Evolutionary conservation across 495 filamentous ascomycete species (phyloP).

Genomic region (Neurospora sp.): DNA sequence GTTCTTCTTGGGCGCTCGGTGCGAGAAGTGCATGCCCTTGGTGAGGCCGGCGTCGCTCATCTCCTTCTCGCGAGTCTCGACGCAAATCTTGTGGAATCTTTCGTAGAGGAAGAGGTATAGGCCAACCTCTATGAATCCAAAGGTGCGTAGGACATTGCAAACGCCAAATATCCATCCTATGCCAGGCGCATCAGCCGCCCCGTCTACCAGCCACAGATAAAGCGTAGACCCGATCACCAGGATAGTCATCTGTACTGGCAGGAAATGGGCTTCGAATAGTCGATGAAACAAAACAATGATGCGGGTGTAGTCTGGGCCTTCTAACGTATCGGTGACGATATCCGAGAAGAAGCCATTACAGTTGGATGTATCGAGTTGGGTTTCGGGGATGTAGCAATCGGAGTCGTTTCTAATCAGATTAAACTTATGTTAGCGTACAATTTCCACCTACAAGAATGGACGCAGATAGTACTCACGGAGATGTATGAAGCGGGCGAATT

Average conservation of each 20-base stretch:
- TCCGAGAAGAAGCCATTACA: conserved; percentile 40
- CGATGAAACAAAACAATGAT: conserved; percentile 44
- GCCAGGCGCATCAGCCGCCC: conserved; percentile 34
- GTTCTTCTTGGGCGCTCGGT: conserved; percentile 41
- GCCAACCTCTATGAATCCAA: conserved; percentile 49
- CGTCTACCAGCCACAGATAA: conserved; percentile 40
- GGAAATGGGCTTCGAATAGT: conserved; percentile 59
- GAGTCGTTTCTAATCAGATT: conserved; percentile 26
- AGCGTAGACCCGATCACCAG: conserved; percentile 49
- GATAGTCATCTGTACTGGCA: conserved; percentile 52
- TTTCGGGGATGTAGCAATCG: conserved; percentile 36
- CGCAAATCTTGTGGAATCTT: conserved; percentile 47
- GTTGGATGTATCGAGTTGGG: conserved; percentile 27
- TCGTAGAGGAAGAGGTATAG: conserved; percentile 53
- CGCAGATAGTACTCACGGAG: conserved; percentile 22
- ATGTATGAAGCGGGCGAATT: conserved; percentile 40
- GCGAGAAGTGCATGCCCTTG: conserved; percentile 49
- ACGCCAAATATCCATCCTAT: conserved; percentile 43
- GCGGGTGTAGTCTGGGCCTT: conserved; percentile 34
- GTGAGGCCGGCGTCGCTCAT: conserved; percentile 51
- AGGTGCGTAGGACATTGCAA: conserved; percentile 46
- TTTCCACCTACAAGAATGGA: not conserved
- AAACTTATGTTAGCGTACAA: conserved; percentile 3
- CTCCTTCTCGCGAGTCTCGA: conserved; percentile 47
- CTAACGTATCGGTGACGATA: conserved; percentile 33